phyloP scores from a whole-genome alignment of 768 basidiomycete genomes.

The Lentinus tigrinus region DNA sequence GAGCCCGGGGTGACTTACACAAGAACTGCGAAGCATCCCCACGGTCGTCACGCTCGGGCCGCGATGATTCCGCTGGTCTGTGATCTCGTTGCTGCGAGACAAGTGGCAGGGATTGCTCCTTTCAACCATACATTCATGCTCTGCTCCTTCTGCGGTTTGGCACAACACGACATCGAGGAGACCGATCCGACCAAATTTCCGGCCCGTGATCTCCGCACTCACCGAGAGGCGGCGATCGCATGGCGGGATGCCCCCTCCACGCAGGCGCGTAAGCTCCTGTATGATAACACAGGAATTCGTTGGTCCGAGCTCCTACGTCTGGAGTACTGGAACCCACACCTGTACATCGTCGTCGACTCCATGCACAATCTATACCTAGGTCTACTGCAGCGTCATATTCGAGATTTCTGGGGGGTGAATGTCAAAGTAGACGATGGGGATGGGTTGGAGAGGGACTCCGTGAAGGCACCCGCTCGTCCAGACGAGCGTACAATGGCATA shows the following conservation, averaged over 20 bases:
- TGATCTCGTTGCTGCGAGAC: constrained; percentile 33
- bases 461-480: not conserved
- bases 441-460: no score
- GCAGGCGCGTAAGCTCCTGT: no score
- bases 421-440: no score
- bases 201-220: no score
- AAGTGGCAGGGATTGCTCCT: constrained; percentile 26
- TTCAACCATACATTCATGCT: constrained; percentile 17
- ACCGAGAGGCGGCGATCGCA: no score
- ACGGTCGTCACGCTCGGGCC: constrained; percentile 25
- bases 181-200: no score
- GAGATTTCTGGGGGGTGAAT: no score
- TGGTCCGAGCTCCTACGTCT: constrained; percentile 16
- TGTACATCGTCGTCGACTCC: constrained; percentile 32
- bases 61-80: constrained; percentile 23
- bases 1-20: constrained; percentile 12
- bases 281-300: no score
- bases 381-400: no score
- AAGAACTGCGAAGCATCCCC: constrained; percentile 1
- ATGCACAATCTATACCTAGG: constrained; percentile 42
- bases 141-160: constrained; percentile 29
- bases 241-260: no score
- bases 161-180: constrained; percentile 12
- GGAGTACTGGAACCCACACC: constrained; percentile 37
- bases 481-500: no score